Conservation (phyloP, 176 grass and related monocot genomes). For the Elymus sibiricus region DNA sequence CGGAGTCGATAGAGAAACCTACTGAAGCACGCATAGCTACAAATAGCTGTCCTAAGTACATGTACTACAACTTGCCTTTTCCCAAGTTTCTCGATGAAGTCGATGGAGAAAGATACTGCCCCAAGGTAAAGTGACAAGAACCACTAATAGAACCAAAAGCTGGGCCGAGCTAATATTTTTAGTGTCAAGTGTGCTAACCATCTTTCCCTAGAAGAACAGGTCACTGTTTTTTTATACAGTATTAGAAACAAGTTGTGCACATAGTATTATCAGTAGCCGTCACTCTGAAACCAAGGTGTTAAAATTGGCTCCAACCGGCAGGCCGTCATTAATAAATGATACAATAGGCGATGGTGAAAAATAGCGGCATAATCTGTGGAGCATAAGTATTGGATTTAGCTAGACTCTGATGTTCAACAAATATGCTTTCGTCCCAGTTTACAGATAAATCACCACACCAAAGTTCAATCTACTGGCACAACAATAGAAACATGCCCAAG, state of each 20-base stretch:
- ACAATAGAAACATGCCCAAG: no score
- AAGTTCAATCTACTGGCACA: no score
- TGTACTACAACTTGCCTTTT: background rate
- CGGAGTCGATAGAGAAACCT: background rate
- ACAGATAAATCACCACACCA: no score
- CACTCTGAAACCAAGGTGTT: background rate
- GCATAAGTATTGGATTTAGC: background rate
- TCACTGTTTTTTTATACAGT: background rate
- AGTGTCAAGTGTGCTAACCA: background rate
- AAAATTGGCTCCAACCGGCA: background rate
- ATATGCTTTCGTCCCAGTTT: no score
- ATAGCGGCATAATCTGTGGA: background rate
- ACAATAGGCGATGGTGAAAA: background rate
- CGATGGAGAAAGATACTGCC: background rate
- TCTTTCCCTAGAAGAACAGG: background rate
- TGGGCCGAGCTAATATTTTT: background rate
- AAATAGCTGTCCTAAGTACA: background rate
- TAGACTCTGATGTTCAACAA: background rate
- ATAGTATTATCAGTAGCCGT: background rate
- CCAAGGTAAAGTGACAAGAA: background rate
- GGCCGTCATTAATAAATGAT: background rate
- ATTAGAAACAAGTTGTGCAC: background rate
- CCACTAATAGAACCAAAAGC: background rate
- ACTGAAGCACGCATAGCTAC: background rate
- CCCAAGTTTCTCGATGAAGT: background rate